Conservation (phyloP, 768 basidiomycete genomes). For the Mycena olivaceomarginata region DNA sequence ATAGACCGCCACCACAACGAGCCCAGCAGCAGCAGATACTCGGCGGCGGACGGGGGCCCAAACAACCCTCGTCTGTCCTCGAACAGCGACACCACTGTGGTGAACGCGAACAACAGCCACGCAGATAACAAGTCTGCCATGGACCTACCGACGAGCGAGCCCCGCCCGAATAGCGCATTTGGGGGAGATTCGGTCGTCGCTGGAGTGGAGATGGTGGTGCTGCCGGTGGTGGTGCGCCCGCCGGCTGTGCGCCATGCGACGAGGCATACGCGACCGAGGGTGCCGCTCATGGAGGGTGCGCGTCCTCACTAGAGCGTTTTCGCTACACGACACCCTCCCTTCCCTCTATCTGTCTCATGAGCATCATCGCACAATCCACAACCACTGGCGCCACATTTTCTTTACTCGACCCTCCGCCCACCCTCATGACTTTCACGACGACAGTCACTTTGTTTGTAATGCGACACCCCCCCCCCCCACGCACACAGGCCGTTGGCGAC, state of each 20-base stretch:
- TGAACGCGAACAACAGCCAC: no score
- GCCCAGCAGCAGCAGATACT: not conserved
- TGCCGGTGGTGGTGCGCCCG: not conserved
- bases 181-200: not conserved
- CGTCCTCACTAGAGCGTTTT: not conserved
- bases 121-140: not conserved
- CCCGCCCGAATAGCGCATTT: no score
- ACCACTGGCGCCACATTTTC: no score
- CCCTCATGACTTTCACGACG: no score
- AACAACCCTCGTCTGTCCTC: not conserved
- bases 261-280: not conserved
- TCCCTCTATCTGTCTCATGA: not conserved
- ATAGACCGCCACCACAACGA: not conserved
- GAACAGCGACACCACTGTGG: not conserved
- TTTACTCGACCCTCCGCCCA: no score
- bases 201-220: not conserved
- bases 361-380: no score
- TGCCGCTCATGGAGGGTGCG: slow-evolving; percentile 1
- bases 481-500: no score
- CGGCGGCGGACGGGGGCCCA: not conserved
- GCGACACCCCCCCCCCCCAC: no score
- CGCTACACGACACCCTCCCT: not conserved
- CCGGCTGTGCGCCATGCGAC: not conserved
- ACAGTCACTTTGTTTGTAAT: no score
- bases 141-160: not conserved